Base-by-base conservation (phyloP, 139 green algal genomes). In the Limnomonas spitsbergensis region DNA sequence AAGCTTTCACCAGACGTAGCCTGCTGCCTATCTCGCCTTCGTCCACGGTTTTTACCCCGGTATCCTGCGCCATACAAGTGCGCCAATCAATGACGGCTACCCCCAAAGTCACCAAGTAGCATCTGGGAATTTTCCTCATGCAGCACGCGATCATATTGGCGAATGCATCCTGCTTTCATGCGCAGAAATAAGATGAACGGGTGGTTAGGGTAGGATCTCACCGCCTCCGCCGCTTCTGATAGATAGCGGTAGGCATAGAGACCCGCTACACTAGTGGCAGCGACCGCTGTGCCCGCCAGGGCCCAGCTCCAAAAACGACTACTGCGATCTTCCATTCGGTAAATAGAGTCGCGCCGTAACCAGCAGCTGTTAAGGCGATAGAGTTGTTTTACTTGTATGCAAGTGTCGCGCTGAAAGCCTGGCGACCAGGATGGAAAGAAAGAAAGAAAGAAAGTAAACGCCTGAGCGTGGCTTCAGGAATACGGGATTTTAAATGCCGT, bases 281-380 rank as follows among this genome's bases (percentile, higher is more conserved):
- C 68, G 7, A 74, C 29, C 9, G 68, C 68, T 36, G 68, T 47
- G 35, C 68, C 68, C 31, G 68, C 36, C 3, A 74, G 68, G 24
- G 68, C 68, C 68, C 68, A 74, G 4, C 29, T 26, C 68, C 68
- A 74, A 26, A 26, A 70, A 36, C 56, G 56, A 70, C 29, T 7
- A 70, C 20, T 61, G 14, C 14, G 14, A 61, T 61, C 47, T 20
- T 20, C 47, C 47, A 61, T 61, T n/a, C n/a, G n/a, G n/a, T n/a
- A n/a, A n/a, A n/a, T n/a, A n/a, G n/a, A n/a, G n/a, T n/a, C n/a
- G n/a, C n/a, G n/a, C n/a, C n/a, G n/a, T n/a, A n/a, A n/a, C n/a
- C n/a, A n/a, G n/a, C n/a, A n/a, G n/a, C n/a, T n/a, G n/a, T n/a
- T n/a, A n/a, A n/a, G n/a, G n/a, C n/a, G n/a, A n/a, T n/a, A n/a